Base-by-base conservation (phyloP, 352 stramenopile genomes). In the Pythium brassicae region DNA sequence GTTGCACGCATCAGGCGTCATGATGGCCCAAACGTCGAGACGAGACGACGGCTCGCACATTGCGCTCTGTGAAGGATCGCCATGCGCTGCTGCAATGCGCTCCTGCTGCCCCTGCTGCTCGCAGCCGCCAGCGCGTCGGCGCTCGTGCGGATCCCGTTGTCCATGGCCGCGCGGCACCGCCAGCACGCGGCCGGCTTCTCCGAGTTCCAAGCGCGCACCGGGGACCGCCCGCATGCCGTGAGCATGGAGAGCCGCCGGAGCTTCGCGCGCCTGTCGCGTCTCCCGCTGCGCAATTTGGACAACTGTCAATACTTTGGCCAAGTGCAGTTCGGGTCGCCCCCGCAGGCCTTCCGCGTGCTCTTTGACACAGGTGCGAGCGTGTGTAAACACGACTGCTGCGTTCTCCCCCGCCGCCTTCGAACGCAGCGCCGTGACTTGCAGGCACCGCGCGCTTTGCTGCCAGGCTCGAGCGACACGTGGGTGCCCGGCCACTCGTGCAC, bases 391-490 rank as follows among this genome's bases (percentile, higher is more conserved):
- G n/a, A n/a, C n/a, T n/a, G n/a, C n/a, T n/a, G n/a, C n/a, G n/a
- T n/a, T n/a, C n/a, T n/a, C n/a, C n/a, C n/a, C n/a, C n/a, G n/a
- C n/a, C n/a, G n/a, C n/a, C n/a, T n/a, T n/a, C n/a, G n/a, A n/a
- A n/a, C n/a, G n/a, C n/a, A n/a, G n/a, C n/a, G n/a, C n/a, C n/a
- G n/a, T n/a, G n/a, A n/a, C n/a, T n/a, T n/a, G n/a, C n/a, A n/a
- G n/a, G n/a, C n/a, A n/a, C n/a, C n/a, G n/a, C n/a, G n/a, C n/a
- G n/a, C n/a, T n/a, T 37, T 37, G 6, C 32, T 37, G 32, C 1
- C 40, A 69, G 69, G 69, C 20, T 78, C 69, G 17, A 78, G 64
- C 26, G 70, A 78, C 50, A 52, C 59, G 20, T 78, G 70, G 67
- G 46, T 76, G 0, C 70, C 67, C 7, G 59, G 55, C 20, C 52